phyloP scores from a whole-genome alignment of 148 eudicot genomes.

The Arbutus unedo region DNA sequence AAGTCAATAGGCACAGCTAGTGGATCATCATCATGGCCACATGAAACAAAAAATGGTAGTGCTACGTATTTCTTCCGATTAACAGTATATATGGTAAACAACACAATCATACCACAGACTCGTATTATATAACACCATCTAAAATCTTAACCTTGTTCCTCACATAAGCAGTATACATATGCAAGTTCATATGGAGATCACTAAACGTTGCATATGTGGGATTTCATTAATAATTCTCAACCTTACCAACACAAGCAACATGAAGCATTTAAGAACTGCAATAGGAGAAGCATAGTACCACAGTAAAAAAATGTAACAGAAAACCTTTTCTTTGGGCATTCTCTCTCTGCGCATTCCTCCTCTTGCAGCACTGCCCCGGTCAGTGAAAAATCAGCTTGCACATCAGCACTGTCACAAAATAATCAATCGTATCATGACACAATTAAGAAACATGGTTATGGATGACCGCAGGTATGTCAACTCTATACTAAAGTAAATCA shows the following conservation, averaged over 20 bases:
- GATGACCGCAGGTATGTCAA: not conserved
- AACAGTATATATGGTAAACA: too few relatives aligned
- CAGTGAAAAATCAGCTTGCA: conserved; percentile 49
- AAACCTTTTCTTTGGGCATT: conserved; percentile 54
- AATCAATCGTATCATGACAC: not conserved
- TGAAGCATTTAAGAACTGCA: not conserved
- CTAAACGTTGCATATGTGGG: not conserved
- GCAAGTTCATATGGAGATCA: not conserved
- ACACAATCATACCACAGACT: too few relatives aligned
- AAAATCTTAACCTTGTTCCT: not conserved
- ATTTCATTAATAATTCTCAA: not conserved
- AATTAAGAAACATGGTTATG: not conserved
- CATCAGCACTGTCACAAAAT: conserved; percentile 33
- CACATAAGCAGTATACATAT: not conserved
- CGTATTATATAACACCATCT: not conserved
- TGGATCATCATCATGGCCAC: not conserved
- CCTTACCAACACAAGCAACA: not conserved
- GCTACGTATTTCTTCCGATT: too few relatives aligned
- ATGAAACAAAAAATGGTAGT: not conserved
- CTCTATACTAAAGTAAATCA: not conserved
- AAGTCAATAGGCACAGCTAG: not conserved
- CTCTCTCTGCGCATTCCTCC: conserved; percentile 38
- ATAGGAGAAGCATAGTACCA: not conserved
- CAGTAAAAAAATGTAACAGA: not conserved
- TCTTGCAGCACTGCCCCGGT: conserved; percentile 27